Percentiles rank a stretch among this genome's conserved stretches.
Conservation (phyloP, 371 early-diverging fungal genomes). For the Chytridiales sp. region DNA sequence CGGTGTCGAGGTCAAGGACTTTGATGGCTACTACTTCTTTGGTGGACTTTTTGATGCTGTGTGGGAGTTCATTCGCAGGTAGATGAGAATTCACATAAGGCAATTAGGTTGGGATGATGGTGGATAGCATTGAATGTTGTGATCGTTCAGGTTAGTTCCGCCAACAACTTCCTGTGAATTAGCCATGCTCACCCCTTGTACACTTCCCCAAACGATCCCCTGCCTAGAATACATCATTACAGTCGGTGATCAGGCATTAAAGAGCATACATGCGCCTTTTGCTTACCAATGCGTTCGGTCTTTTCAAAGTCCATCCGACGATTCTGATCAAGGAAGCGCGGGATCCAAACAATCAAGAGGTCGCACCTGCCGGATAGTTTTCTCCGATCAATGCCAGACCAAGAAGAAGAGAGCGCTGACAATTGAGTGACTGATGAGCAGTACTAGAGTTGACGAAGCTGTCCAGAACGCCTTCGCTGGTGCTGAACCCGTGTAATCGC, state of each 20-base stretch:
- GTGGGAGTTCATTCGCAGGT: no score
- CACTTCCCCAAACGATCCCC: conserved; percentile 53
- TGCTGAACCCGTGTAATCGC: no score
- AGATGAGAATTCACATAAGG: background rate
- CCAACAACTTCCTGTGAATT: no score
- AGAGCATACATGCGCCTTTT: background rate
- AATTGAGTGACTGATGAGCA: no score
- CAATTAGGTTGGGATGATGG: background rate
- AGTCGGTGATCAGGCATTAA: background rate
- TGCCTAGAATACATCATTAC: conserved; percentile 23
- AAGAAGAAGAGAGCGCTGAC: no score
- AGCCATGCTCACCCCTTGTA: conserved; percentile 37
- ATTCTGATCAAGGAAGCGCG: no score
- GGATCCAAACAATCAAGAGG: no score
- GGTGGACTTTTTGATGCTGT: conserved; percentile 34
- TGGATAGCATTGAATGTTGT: background rate
- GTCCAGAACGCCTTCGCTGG: no score
- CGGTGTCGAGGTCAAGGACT: conserved; percentile 92
- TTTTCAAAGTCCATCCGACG: no score
- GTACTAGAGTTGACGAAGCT: no score
- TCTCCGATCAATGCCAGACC: no score
- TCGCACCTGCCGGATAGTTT: no score
- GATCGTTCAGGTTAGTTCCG: background rate
- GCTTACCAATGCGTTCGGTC: conserved; percentile 25
- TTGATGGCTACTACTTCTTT: conserved; percentile 81